Conservation (phyloP, 768 basidiomycete genomes). For the Exsudoporus frostii region DNA sequence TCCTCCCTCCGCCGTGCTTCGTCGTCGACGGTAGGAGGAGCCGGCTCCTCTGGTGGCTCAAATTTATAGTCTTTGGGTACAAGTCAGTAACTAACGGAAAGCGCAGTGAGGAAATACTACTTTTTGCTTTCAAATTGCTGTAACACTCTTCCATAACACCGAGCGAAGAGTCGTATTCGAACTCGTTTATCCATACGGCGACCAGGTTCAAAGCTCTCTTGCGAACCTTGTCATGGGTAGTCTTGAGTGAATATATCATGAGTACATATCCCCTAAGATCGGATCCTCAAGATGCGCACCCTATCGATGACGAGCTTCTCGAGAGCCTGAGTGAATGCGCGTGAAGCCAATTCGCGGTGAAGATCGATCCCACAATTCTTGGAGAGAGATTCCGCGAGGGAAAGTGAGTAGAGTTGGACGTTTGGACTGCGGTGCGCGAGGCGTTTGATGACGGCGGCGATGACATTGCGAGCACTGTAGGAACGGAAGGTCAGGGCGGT, state of each 20-base stretch:
- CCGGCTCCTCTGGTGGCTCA: slow-evolving; percentile 54
- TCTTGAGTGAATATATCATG: slow-evolving; percentile 44
- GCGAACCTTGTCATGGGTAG: slow-evolving; percentile 88
- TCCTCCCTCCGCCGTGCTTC: slow-evolving; percentile 83
- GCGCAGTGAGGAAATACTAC: slow-evolving; percentile 38
- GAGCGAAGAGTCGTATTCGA: slow-evolving; percentile 72
- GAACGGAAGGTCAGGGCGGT: slow-evolving; percentile 14
- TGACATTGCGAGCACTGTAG: slow-evolving; percentile 77
- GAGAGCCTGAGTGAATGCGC: slow-evolving; percentile 86
- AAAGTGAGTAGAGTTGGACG: slow-evolving; percentile 91
- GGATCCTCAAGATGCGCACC: slow-evolving; percentile 41
- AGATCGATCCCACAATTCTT: slow-evolving; percentile 87
- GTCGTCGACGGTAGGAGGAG: slow-evolving; percentile 71
- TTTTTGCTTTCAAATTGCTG: slow-evolving; percentile 75
- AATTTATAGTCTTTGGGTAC: slow-evolving; percentile 63
- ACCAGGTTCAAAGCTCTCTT: slow-evolving; percentile 68
- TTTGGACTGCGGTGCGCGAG: slow-evolving; percentile 93
- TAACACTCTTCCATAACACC: slow-evolving; percentile 93
- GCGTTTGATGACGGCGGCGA: slow-evolving; percentile 84
- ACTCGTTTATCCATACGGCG: slow-evolving; percentile 81
- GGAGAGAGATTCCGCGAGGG: slow-evolving; percentile 81
- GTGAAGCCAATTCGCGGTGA: slow-evolving; percentile 82
- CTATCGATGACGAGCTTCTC: slow-evolving; percentile 87
- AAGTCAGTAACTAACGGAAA: slow-evolving; percentile 10
- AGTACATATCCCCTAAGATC: slow-evolving; percentile 2